Conservation (phyloP, 2,329 filamentous ascomycete genomes). For the Neopestalotiopsis rosae region DNA sequence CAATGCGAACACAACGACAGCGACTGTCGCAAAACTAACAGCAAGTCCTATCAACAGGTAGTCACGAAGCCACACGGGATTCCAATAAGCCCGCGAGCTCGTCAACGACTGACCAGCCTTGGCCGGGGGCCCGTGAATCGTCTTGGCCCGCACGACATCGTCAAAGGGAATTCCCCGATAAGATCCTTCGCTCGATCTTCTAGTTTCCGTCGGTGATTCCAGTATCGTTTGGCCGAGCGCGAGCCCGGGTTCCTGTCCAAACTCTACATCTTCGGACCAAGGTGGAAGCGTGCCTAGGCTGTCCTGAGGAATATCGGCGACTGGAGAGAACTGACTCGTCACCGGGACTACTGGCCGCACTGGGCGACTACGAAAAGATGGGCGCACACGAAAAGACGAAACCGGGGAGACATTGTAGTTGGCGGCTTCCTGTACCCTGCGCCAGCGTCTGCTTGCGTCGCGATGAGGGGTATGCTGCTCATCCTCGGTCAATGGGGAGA, state of each 20-base stretch:
- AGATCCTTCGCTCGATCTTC: not conserved
- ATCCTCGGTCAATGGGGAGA: constrained; percentile 4
- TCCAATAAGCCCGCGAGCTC: not conserved
- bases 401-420: not conserved
- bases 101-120: not conserved
- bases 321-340: not conserved
- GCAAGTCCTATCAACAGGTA: not conserved
- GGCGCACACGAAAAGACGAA: not conserved
- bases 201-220: not conserved
- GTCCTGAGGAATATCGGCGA: not conserved
- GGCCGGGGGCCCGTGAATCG: not conserved
- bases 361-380: not conserved
- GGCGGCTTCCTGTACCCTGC: not conserved
- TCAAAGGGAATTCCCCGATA: not conserved
- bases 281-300: not conserved
- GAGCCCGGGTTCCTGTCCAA: not conserved
- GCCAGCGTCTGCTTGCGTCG: constrained; percentile 2
- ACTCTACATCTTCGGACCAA: not conserved
- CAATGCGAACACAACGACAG: not conserved
- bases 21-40: not conserved
- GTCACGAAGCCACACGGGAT: constrained; percentile 10
- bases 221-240: not conserved
- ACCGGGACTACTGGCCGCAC: not conserved
- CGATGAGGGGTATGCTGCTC: not conserved
- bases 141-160: constrained; percentile 1